These are phyloP conservation scores for Albizia julibrissin DNA, from an alignment of 306 rosid species.

Conservation along the genomic window DNA sequence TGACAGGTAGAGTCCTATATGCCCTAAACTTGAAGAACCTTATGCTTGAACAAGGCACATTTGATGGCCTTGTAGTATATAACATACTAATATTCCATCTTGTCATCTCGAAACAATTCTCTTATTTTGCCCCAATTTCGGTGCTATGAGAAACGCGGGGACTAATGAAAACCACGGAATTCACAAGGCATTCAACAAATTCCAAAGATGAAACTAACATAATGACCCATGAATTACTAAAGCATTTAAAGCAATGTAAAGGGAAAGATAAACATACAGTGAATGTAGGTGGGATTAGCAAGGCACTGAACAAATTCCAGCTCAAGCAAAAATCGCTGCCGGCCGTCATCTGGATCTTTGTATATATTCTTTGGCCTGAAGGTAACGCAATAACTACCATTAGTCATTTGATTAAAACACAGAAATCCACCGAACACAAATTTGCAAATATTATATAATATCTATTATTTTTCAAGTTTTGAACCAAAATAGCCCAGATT, in stretches of 20 bases:
- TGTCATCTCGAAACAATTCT: conserved; percentile 48
- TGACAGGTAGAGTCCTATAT: conserved; percentile 46
- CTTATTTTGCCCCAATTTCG: conserved; percentile 27
- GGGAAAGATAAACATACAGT: conserved; percentile 52
- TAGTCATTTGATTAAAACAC: background rate
- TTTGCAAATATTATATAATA: background rate
- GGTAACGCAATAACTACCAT: conserved; percentile 26
- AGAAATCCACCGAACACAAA: conserved; percentile 19
- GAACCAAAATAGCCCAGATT: background rate
- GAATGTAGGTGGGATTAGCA: conserved; percentile 94
- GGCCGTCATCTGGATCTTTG: conserved; percentile 93
- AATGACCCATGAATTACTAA: conserved; percentile 25
- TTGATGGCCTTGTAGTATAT: conserved; percentile 47
- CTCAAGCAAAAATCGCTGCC: conserved; percentile 90
- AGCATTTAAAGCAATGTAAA: conserved; percentile 13
- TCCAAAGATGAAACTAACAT: background rate
- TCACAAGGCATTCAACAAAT: background rate
- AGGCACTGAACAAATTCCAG: conserved; percentile 93
- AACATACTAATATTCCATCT: conserved; percentile 77
- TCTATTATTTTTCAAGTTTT: background rate
- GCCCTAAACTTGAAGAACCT: conserved; percentile 61
- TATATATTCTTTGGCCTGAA: conserved; percentile 67
- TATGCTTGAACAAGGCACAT: conserved; percentile 55
- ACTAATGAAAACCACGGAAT: background rate
- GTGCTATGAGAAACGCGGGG: background rate